Conservation (phyloP, 352 stramenopile species). For the Globisporangium canariense region DNA sequence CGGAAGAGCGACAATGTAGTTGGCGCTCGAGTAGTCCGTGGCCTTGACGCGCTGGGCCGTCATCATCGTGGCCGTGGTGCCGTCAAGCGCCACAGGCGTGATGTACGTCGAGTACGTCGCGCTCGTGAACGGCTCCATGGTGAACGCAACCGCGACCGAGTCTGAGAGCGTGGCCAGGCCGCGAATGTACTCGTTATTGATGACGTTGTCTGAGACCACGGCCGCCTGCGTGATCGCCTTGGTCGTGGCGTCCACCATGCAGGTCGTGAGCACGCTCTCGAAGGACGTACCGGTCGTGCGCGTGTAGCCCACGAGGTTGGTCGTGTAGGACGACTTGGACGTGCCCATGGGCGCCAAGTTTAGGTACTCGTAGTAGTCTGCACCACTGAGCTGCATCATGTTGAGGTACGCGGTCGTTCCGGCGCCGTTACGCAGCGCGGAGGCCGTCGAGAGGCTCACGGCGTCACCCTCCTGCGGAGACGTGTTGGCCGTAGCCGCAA, state of each 20-base stretch:
- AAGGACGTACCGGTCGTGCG: slow-evolving; percentile 20
- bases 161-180: slow-evolving; percentile 60
- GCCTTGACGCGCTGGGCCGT: slow-evolving; percentile 23
- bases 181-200: slow-evolving; percentile 27
- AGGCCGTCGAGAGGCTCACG: slow-evolving; percentile 36
- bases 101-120: slow-evolving; percentile 23
- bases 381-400: slow-evolving; percentile 23
- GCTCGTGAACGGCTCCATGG: slow-evolving; percentile 5
- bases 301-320: slow-evolving; percentile 52
- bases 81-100: slow-evolving; percentile 29
- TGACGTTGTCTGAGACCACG: slow-evolving; percentile 22
- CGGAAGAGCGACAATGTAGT: slow-evolving; percentile 36
- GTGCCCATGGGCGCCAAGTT: slow-evolving; percentile 49
- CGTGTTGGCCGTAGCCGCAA: slow-evolving; percentile 20
- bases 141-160: slow-evolving; percentile 37
- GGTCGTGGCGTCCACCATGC: slow-evolving; percentile 25
- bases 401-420: slow-evolving; percentile 69
- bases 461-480: slow-evolving; percentile 25
- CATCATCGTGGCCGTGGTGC: slow-evolving; percentile 18
- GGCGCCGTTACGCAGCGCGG: slow-evolving; percentile 43
- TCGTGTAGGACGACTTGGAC: slow-evolving; percentile 28
- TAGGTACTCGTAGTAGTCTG: slow-evolving; percentile 32
- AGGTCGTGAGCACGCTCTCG: slow-evolving; percentile 48
- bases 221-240: slow-evolving; percentile 30
- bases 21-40: slow-evolving; percentile 27